These are phyloP conservation scores for Hypoxylon sp. DNA, from an alignment of 2,329 filamentous ascomycete species.

Conservation along the genomic window DNA sequence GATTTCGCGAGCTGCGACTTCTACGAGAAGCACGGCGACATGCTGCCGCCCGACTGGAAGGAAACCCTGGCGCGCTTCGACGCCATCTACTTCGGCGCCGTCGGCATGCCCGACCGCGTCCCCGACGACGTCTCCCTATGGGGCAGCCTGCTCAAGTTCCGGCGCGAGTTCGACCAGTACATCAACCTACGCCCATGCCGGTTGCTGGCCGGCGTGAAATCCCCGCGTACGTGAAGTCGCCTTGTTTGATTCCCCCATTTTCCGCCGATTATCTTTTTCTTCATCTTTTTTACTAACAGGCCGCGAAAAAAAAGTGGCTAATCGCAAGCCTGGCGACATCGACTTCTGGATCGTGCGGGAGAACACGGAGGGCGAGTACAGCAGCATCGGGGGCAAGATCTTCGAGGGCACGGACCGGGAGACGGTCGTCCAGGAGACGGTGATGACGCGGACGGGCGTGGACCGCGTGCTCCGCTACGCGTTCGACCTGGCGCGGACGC, in stretches of 20 bases:
- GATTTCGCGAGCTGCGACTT: conserved; percentile 75
- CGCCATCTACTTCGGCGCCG: conserved; percentile 76
- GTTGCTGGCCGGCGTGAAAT: conserved; percentile 69
- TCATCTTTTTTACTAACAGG: conserved; percentile 2
- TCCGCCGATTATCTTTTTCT: background rate
- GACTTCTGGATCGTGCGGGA: conserved; percentile 74
- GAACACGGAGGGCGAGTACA: conserved; percentile 66
- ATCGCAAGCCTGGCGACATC: conserved; percentile 66
- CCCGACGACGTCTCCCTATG: conserved; percentile 76
- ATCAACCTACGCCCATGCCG: conserved; percentile 75
- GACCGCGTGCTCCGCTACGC: conserved; percentile 71
- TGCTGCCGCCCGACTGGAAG: conserved; percentile 60
- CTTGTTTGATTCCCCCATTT: too few species aligned
- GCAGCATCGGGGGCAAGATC: too few species aligned
- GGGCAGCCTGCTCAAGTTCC: conserved; percentile 74
- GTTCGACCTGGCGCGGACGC: conserved; percentile 67
- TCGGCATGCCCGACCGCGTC: conserved; percentile 66
- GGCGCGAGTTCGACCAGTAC: conserved; percentile 75
- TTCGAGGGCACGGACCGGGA: too few species aligned
- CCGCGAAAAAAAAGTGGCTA: conserved; percentile 51
- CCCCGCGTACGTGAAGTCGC: conserved; percentile 61
- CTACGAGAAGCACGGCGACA: conserved; percentile 58
- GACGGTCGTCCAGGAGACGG: too few species aligned
- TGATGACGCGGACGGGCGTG: conserved; percentile 57
- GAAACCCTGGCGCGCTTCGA: conserved; percentile 69